Conservation (phyloP, 805 yeast species). For the Zygoascus biomembranicola region DNA sequence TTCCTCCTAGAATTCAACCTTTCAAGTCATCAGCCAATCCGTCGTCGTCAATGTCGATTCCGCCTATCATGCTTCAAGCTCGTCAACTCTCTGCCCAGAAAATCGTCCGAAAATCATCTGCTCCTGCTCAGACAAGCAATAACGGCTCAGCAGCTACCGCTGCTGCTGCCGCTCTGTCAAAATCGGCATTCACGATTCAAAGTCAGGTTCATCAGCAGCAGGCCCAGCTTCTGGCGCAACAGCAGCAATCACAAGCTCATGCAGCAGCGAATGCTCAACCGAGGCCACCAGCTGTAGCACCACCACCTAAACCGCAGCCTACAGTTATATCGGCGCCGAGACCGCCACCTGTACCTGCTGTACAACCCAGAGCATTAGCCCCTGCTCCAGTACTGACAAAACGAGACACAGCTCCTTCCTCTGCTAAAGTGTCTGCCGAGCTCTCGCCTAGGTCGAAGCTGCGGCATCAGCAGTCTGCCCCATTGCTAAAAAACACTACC, state of each 20-base stretch:
- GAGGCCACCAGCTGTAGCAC: neutral
- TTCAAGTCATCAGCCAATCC: constrained; percentile 33
- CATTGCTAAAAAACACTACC: neutral
- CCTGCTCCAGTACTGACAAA: constrained; percentile 18
- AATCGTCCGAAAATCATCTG: neutral
- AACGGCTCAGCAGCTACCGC: constrained; percentile 12
- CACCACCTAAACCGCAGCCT: neutral
- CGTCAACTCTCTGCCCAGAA: neutral
- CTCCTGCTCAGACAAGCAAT: neutral
- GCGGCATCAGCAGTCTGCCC: neutral
- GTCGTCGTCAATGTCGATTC: neutral
- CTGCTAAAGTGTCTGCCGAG: neutral
- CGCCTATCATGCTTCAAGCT: neutral
- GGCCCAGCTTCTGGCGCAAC: constrained; percentile 8
- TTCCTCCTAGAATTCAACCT: constrained; percentile 63
- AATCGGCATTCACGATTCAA: constrained; percentile 8
- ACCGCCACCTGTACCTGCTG: neutral
- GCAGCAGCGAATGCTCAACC: neutral
- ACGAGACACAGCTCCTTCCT: neutral
- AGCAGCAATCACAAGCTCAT: constrained; percentile 3
- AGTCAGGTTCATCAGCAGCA: constrained; percentile 3
- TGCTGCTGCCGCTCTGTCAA: constrained; percentile 21
- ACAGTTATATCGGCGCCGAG: constrained; percentile 1
- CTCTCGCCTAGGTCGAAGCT: neutral
- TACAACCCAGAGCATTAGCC: constrained; percentile 2